phyloP scores from a whole-genome alignment of 306 rosid species.

The Rosa chinensis region DNA sequence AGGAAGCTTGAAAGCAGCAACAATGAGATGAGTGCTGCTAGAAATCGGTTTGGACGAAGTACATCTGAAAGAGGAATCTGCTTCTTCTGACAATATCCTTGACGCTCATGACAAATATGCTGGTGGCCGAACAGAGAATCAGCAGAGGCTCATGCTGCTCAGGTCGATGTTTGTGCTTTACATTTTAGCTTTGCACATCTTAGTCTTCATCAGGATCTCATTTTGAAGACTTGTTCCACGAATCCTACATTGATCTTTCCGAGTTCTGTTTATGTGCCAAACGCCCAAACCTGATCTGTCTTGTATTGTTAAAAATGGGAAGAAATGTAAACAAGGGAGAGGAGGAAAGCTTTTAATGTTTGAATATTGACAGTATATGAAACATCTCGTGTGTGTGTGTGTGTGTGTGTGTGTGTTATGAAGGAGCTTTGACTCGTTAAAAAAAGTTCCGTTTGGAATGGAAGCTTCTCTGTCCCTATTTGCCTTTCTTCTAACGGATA shows the following conservation, averaged over 20 bases:
- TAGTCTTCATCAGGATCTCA: constrained; percentile 81
- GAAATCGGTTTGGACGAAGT: constrained; percentile 63
- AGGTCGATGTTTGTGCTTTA: constrained; percentile 89
- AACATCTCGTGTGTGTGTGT: neutral
- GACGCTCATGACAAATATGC: constrained; percentile 58
- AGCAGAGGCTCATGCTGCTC: constrained; percentile 77
- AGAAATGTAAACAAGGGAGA: neutral
- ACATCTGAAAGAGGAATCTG: constrained; percentile 47
- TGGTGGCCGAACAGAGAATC: constrained; percentile 69
- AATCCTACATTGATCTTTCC: neutral
- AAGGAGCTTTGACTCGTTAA: neutral
- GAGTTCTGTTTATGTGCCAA: neutral
- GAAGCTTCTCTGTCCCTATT: neutral
- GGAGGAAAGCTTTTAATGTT: neutral
- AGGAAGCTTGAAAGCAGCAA: constrained; percentile 46
- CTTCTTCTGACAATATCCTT: constrained; percentile 52
- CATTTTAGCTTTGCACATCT: constrained; percentile 68
- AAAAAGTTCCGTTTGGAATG: neutral
- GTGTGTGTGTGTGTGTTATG: too few species aligned
- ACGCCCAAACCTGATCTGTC: neutral
- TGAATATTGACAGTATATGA: neutral
- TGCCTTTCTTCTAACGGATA: neutral
- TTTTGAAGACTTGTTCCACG: constrained; percentile 37
- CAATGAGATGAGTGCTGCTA: constrained; percentile 47
- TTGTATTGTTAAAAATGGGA: constrained; percentile 2